Percentiles rank a stretch among this genome's conserved stretches.
Evolutionary conservation across 768 basidiomycete species (phyloP).

Genomic region (Tylopilus subfusipes): DNA sequence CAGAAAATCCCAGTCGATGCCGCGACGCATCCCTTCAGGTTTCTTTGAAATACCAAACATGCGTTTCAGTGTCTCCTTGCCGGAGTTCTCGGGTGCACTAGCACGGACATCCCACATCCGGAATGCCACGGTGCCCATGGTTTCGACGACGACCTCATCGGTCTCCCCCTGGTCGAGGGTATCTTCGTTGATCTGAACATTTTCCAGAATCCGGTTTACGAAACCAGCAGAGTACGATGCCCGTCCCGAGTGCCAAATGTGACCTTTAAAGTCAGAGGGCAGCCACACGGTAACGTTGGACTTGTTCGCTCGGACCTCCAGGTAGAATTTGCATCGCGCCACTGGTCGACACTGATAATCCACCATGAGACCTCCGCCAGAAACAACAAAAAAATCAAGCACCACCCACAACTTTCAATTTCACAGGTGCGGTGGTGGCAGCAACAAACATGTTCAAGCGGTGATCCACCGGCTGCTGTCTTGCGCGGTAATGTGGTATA

Average conservation of each 20-base stretch:
- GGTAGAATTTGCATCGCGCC: constrained; percentile 52
- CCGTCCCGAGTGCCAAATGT: constrained; percentile 52
- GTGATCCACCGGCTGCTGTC: constrained; percentile 66
- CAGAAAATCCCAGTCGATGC: constrained; percentile 77
- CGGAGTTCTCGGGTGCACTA: constrained; percentile 57
- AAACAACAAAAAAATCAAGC: background rate
- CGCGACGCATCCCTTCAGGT: constrained; percentile 40
- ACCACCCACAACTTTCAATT: constrained; percentile 67
- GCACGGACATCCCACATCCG: constrained; percentile 78
- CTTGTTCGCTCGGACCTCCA: constrained; percentile 61
- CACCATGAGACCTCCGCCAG: background rate
- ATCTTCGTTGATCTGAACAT: constrained; percentile 47
- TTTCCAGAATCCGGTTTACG: constrained; percentile 59
- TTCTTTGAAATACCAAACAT: constrained; percentile 58
- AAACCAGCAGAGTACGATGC: constrained; percentile 68
- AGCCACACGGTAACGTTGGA: constrained; percentile 75
- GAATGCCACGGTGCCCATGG: constrained; percentile 60
- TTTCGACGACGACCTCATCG: constrained; percentile 62
- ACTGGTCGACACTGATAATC: constrained; percentile 52
- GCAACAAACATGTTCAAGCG: constrained; percentile 68
- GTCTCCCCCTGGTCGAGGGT: constrained; percentile 36
- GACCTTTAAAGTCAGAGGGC: constrained; percentile 75
- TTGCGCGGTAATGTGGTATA: constrained; percentile 76
- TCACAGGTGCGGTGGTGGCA: constrained; percentile 50
- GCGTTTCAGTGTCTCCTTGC: constrained; percentile 61